Evolutionary conservation across 306 rosid genomes (phyloP), one percentile per base, ranked within the genome.

Genomic region (Boehmeria nivea): DNA sequence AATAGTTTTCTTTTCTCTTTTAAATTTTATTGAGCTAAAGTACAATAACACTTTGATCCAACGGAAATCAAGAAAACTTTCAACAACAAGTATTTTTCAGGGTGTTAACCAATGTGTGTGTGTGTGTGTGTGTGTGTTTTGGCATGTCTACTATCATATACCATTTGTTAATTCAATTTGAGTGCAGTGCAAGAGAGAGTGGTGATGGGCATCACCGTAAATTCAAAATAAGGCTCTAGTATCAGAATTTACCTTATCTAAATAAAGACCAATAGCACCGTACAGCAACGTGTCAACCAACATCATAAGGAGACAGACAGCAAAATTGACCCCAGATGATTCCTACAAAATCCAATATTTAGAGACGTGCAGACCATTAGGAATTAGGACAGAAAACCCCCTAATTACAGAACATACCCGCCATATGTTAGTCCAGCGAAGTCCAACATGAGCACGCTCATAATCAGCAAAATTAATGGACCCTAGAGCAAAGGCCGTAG

Each of bases 381-480:
- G n/a, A n/a, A n/a, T 22, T 44, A 55, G 48, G 18, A 18, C 14
- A 23, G 25, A 57, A 27, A 14, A 5, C 15, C 12, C 12, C 45
- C n/a, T 8, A 0, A 40, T 31, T 31, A 31, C 5, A 40, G 17
- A 11, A 40, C n/a, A 40, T 67, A 80, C 98, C 71, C 85, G 76
- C 98, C 98, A 90, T 59, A 87, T 71, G 82, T 90, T 84, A 76
- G 87, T 87, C 98, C 98, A 90, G 27, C 94, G 94, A 68, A 90
- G 95, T 61, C 98, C 98, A 70, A 90, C 98, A 78, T 88, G 98
- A 55, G 95, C 98, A 57, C 94, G 94, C 78, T 90, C 98, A 71
- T 90, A 90, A 70, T 90, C 98, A 43, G 98, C 96, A 51, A 90
- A 87, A 78, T 87, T 90, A 63, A 90, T 51, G 17, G 98, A 90